Percentiles rank a stretch among this genome's conserved stretches.
phyloP scores from a whole-genome alignment of 139 green algal species.

The Tetradesmus obliquus region DNA sequence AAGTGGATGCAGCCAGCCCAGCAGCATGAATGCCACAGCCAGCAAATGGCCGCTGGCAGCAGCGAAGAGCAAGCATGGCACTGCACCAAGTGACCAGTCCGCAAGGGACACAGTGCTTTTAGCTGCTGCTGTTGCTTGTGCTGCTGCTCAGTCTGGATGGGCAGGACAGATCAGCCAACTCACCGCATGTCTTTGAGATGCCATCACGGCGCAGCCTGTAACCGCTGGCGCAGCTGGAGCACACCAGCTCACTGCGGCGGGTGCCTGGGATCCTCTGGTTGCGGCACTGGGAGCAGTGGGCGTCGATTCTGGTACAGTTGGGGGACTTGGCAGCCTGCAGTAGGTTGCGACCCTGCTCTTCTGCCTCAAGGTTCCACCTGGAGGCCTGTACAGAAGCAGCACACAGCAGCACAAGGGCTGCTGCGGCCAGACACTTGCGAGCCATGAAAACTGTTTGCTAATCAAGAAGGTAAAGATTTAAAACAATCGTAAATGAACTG shows the following conservation, averaged over 20 bases:
- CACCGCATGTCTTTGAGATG: slow-evolving; percentile 15
- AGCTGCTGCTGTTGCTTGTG: neutral
- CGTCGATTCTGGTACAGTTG: slow-evolving; percentile 1
- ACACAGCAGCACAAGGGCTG: slow-evolving; percentile 12
- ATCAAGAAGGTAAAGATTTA: no score
- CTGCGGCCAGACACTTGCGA: neutral
- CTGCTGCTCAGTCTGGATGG: neutral
- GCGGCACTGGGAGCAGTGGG: slow-evolving; percentile 6
- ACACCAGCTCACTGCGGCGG: slow-evolving; percentile 12
- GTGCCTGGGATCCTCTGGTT: slow-evolving; percentile 13
- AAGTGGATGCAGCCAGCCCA: no score
- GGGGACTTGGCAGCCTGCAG: slow-evolving; percentile 10
- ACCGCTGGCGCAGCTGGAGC: slow-evolving; percentile 1
- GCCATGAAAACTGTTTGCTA: neutral
- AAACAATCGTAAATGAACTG: no score
- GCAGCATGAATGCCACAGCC: no score
- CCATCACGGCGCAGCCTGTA: neutral
- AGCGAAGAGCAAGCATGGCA: no score
- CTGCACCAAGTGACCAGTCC: no score
- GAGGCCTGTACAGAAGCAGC: no score
- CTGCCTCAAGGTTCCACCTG: neutral
- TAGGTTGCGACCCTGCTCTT: neutral
- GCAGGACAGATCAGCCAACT: neutral
- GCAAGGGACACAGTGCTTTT: neutral
- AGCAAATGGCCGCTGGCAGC: no score